Conservation (phyloP, 2,329 filamentous ascomycete species). For the Tetracladium maxilliforme region DNA sequence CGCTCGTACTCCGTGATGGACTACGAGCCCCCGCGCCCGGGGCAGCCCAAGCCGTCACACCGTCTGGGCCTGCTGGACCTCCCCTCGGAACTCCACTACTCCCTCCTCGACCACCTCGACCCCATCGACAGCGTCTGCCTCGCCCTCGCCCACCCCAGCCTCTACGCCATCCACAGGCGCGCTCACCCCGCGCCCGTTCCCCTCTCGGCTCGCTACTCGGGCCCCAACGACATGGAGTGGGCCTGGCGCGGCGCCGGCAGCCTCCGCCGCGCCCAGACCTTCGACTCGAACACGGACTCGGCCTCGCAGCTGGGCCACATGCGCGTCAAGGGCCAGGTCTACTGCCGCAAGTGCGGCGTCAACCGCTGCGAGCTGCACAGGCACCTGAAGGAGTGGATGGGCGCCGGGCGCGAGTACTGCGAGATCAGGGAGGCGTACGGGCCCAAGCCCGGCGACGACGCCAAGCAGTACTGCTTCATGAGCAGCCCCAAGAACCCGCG, state of each 20-base stretch:
- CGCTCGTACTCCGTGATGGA: too few relatives aligned
- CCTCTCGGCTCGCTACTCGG: constrained; percentile 38
- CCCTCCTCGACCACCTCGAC: constrained; percentile 47
- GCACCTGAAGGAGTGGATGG: constrained; percentile 46
- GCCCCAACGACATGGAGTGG: constrained; percentile 49
- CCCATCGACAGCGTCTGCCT: constrained; percentile 49
- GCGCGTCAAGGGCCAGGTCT: constrained; percentile 39
- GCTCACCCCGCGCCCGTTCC: constrained; percentile 37
- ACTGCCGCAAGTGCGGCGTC: constrained; percentile 47
- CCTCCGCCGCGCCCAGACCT: constrained; percentile 16
- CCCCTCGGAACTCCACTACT: constrained; percentile 43
- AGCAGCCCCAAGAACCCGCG: constrained; percentile 42
- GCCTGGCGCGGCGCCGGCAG: constrained; percentile 42
- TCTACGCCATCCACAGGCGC: constrained; percentile 42
- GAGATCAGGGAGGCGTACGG: constrained; percentile 43
- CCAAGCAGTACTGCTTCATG: constrained; percentile 39
- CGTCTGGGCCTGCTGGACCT: constrained; percentile 39
- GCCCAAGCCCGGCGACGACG: constrained; percentile 25
- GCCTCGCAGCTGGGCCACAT: too few relatives aligned
- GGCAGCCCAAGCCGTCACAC: too few relatives aligned
- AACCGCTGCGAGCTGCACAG: constrained; percentile 47
- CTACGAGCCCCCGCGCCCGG: too few relatives aligned
- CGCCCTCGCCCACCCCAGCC: constrained; percentile 39
- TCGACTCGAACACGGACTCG: background rate
- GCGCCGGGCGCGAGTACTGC: constrained; percentile 41